Evolutionary conservation across 108 stramenopile genomes (phyloP).

Genomic region (Cyclotella atomus): DNA sequence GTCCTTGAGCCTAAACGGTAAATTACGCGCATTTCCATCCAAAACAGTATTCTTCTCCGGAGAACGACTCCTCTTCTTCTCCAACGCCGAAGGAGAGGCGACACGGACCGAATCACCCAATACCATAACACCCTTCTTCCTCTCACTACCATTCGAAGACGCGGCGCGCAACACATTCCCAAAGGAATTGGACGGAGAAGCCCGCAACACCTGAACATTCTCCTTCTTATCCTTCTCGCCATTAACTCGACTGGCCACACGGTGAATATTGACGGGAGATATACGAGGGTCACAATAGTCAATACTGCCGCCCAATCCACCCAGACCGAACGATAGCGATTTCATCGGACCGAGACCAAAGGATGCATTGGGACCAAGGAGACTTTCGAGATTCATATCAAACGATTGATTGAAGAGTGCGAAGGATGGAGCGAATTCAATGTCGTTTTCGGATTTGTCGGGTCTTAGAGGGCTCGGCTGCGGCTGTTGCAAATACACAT

Average conservation of each 20-base stretch:
- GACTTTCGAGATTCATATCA: slow-evolving; percentile 71
- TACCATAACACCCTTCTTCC: slow-evolving; percentile 10
- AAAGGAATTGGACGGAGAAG: slow-evolving; percentile 40
- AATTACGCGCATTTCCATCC: slow-evolving; percentile 13
- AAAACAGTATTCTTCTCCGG: slow-evolving; percentile 5
- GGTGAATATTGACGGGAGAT: slow-evolving; percentile 10
- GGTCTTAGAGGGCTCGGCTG: slow-evolving; percentile 64
- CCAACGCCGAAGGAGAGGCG: not conserved
- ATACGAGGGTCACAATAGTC: slow-evolving; percentile 23
- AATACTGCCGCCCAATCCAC: slow-evolving; percentile 24
- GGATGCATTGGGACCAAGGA: slow-evolving; percentile 59
- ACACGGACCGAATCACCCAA: slow-evolving; percentile 25
- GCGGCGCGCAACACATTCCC: slow-evolving; percentile 13
- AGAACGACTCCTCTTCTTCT: not conserved
- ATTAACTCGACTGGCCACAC: not conserved
- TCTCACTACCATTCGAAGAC: not conserved
- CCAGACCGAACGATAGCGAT: slow-evolving; percentile 62
- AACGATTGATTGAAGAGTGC: slow-evolving; percentile 84
- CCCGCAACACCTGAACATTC: slow-evolving; percentile 38
- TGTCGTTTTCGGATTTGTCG: slow-evolving; percentile 12
- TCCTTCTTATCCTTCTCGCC: slow-evolving; percentile 1
- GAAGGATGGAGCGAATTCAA: slow-evolving; percentile 78
- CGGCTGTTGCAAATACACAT: slow-evolving; percentile 21
- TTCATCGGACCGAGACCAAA: slow-evolving; percentile 60
- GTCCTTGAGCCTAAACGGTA: slow-evolving; percentile 14